Evolutionary conservation across 495 filamentous ascomycete genomes (phyloP).

Genomic region (Bryoglossum gracile): DNA sequence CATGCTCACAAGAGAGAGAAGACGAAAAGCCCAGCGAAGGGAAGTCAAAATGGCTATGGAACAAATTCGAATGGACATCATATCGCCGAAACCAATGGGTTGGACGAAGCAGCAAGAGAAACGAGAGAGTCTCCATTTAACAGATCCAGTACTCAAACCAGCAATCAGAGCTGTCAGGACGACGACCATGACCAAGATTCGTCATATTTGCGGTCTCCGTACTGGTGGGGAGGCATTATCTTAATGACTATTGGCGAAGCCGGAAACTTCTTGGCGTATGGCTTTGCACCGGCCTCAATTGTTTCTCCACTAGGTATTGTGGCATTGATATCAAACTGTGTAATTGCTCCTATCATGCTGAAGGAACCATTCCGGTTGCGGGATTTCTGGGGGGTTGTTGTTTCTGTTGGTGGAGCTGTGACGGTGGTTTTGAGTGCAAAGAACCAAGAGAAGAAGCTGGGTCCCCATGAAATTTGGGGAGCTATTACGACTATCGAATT

Average conservation of each 20-base stretch:
- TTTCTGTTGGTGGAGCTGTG: slow-evolving; percentile 82
- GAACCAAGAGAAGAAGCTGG: slow-evolving; percentile 80
- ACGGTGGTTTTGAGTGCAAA: slow-evolving; percentile 90
- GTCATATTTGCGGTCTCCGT: slow-evolving; percentile 75
- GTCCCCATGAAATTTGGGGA: slow-evolving; percentile 81
- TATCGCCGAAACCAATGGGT: slow-evolving; percentile 23
- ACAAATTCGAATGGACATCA: slow-evolving; percentile 25
- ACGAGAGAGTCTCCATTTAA: slow-evolving; percentile 40
- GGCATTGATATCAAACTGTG: slow-evolving; percentile 88
- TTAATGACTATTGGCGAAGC: slow-evolving; percentile 90
- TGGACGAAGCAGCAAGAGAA: slow-evolving; percentile 36
- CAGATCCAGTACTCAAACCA: slow-evolving; percentile 35
- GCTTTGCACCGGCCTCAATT: slow-evolving; percentile 96
- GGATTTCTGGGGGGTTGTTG: slow-evolving; percentile 82
- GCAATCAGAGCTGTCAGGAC: slow-evolving; percentile 28
- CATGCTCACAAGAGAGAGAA: slow-evolving; percentile 42
- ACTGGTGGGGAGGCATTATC: slow-evolving; percentile 91
- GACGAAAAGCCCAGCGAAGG: slow-evolving; percentile 23
- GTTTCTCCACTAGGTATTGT: slow-evolving; percentile 96
- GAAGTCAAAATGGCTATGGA: slow-evolving; percentile 32
- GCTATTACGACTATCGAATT: slow-evolving; percentile 88
- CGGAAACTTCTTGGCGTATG: slow-evolving; percentile 96
- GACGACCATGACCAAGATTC: slow-evolving; percentile 19
- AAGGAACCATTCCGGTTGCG: slow-evolving; percentile 79
- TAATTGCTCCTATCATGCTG: slow-evolving; percentile 88